A percentile compares a stretch with the other conserved stretches of the same genome.
These are phyloP conservation scores for Amphicarpaea edgeworthii DNA, from an alignment of 306 rosid genomes.

Conservation along the genomic window DNA sequence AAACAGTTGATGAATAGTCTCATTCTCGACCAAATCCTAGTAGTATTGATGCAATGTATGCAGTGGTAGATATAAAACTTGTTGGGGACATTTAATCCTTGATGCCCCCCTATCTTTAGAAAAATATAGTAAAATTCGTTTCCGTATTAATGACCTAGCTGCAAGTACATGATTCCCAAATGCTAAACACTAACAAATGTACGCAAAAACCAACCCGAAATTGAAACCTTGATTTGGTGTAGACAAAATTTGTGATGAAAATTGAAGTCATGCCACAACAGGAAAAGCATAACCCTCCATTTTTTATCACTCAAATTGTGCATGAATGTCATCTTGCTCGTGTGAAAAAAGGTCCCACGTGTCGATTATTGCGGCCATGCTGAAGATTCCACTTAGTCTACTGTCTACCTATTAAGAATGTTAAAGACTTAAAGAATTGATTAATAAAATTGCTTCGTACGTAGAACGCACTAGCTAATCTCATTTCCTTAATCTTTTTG, in stretches of 20 bases:
- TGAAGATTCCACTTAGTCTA: conserved; percentile 8
- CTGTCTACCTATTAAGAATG: neutral
- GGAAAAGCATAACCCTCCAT: neutral
- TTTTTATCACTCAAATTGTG: neutral
- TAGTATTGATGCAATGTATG: neutral
- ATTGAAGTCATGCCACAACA: neutral
- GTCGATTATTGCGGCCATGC: neutral
- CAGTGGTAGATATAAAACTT: neutral
- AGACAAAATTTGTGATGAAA: neutral
- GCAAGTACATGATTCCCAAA: conserved; percentile 9
- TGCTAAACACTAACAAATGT: neutral
- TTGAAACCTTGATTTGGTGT: conserved; percentile 7
- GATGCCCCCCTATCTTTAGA: neutral
- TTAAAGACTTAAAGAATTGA: too few relatives aligned
- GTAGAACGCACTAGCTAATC: neutral
- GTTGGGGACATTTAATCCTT: neutral
- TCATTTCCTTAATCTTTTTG: too few relatives aligned
- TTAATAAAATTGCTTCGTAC: neutral
- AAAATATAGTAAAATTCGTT: neutral
- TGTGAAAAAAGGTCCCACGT: neutral
- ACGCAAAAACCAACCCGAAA: neutral
- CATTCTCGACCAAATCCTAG: neutral
- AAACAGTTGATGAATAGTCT: neutral
- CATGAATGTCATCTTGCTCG: conserved; percentile 3
- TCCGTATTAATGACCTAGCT: neutral